phyloP scores from a whole-genome alignment of 495 filamentous ascomycete genomes.

The Xylaria sp. region DNA sequence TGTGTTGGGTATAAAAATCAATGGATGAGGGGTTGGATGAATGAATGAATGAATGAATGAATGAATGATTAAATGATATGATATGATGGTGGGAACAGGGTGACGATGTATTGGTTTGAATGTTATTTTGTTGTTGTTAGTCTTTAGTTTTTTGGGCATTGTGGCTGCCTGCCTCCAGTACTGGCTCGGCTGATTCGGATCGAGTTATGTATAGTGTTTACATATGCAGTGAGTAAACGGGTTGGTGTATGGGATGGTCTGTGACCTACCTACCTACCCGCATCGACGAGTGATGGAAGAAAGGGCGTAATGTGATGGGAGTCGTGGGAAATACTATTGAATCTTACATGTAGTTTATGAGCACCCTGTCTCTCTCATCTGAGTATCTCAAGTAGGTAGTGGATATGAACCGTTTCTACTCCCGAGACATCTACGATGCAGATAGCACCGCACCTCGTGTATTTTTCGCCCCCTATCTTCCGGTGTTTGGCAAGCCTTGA shows the following conservation, averaged over 20 bases:
- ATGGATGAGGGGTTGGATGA: neutral
- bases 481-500: neutral
- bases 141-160: neutral
- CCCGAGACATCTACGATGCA: neutral
- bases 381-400: neutral
- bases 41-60: no score
- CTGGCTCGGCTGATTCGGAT: neutral
- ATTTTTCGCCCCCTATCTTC: neutral
- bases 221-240: neutral
- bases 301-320: neutral
- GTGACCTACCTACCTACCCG: neutral
- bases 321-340: neutral
- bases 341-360: neutral
- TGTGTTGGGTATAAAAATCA: neutral
- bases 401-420: neutral
- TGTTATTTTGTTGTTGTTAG: neutral
- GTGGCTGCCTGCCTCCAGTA: no score
- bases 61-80: neutral
- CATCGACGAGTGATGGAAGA: neutral
- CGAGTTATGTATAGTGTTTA: no score
- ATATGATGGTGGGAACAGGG: neutral
- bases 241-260: neutral
- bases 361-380: neutral
- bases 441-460: neutral
- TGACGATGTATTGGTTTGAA: neutral